Evolutionary conservation across 2,329 filamentous ascomycete genomes (phyloP).

Genomic region (Fusarium illudens): DNA sequence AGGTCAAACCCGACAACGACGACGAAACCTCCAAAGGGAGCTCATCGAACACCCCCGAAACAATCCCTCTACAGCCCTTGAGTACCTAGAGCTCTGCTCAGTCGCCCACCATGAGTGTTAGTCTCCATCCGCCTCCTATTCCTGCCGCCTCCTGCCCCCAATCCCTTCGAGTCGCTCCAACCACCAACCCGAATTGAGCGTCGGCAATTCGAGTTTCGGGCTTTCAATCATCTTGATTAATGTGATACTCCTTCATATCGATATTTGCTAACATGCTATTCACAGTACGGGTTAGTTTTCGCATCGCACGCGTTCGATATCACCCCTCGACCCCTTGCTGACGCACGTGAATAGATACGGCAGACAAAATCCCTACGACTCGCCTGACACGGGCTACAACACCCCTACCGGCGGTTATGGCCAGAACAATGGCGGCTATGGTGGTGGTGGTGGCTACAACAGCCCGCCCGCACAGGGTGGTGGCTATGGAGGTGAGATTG

Average conservation of each 20-base stretch:
- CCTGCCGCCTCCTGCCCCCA: constrained; percentile 27
- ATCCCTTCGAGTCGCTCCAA: neutral
- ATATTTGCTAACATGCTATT: constrained; percentile 42
- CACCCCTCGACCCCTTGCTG: constrained; percentile 37
- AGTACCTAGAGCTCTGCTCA: constrained; percentile 21
- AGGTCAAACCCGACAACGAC: neutral
- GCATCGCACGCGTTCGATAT: constrained; percentile 10
- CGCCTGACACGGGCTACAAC: constrained; percentile 53
- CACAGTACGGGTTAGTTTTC: constrained; percentile 64
- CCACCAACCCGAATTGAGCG: constrained; percentile 4
- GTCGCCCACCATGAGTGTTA: constrained; percentile 45
- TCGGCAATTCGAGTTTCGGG: neutral
- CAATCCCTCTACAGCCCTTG: constrained; percentile 1
- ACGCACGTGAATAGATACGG: constrained; percentile 59
- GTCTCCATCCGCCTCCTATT: constrained; percentile 21
- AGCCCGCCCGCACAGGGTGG: constrained; percentile 26
- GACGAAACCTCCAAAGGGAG: neutral
- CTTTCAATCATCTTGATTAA: neutral
- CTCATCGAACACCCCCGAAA: neutral
- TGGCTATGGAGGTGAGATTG: constrained; percentile 39
- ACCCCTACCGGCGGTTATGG: constrained; percentile 47
- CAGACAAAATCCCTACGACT: constrained; percentile 66
- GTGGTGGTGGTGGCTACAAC: constrained; percentile 40
- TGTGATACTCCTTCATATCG: neutral
- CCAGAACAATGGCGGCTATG: constrained; percentile 41